Percentiles rank a stretch among this genome's conserved stretches.
Conservation (phyloP, 441 rosid species). For the Euphorbia schlechtendalii region DNA sequence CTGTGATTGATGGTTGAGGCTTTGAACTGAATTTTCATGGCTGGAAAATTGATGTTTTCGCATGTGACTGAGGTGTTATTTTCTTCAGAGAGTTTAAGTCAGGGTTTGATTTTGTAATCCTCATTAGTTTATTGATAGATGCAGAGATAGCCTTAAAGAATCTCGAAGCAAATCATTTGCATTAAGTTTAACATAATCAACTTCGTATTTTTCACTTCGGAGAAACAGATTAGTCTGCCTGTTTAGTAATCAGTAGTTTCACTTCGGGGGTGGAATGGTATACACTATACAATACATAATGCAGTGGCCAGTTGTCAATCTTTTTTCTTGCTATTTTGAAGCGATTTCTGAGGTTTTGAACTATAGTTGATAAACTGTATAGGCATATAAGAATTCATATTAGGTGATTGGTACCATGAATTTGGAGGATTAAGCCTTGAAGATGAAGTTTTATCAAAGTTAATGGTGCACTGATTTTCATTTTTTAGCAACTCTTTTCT, state of each 20-base stretch:
- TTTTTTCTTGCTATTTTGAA: neutral
- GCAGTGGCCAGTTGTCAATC: neutral
- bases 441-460: neutral
- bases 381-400: neutral
- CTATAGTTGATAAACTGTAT: slow-evolving; percentile 2
- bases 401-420: neutral
- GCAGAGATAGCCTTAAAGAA: neutral
- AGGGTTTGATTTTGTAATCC: neutral
- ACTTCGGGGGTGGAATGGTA: too few relatives aligned
- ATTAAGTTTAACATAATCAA: neutral
- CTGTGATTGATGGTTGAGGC: neutral
- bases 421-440: slow-evolving; percentile 6
- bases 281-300: neutral
- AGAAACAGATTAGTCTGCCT: too few relatives aligned
- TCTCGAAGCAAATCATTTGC: neutral
- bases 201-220: neutral
- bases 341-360: neutral
- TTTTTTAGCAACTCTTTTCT: neutral
- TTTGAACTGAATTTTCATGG: neutral
- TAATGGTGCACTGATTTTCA: neutral
- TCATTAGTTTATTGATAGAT: neutral
- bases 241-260: neutral
- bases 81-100: neutral
- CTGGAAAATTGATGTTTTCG: neutral
- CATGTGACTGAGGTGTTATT: neutral